Conservation (phyloP, 805 yeast species). For the Pichia rugopelliculosa region DNA sequence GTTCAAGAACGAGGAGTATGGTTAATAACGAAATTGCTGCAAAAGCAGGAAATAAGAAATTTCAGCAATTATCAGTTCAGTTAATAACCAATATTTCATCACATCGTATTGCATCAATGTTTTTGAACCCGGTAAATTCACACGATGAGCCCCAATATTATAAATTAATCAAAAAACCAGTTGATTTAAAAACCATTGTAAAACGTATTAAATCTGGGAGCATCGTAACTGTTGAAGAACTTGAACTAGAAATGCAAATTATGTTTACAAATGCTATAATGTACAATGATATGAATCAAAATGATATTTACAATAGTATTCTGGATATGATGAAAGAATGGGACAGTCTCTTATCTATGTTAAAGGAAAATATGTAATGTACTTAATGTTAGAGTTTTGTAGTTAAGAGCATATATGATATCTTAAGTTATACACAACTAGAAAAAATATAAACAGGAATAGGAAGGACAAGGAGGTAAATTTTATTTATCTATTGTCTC, state of each 20-base stretch:
- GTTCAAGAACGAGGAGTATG: constrained; percentile 2
- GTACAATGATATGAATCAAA: constrained; percentile 58
- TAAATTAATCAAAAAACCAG: constrained; percentile 53
- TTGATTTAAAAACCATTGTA: constrained; percentile 59
- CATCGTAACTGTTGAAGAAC: constrained; percentile 40
- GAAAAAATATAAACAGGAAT: not conserved
- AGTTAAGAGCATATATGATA: not conserved
- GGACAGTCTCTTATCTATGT: constrained; percentile 46
- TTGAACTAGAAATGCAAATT: constrained; percentile 61
- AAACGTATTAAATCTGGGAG: constrained; percentile 51
- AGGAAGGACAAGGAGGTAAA: not conserved
- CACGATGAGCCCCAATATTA: constrained; percentile 66
- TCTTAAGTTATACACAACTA: not conserved
- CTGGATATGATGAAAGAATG: constrained; percentile 66
- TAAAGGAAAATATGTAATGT: constrained; percentile 36
- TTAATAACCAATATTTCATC: constrained; percentile 59
- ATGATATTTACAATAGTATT: constrained; percentile 56
- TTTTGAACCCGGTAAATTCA: constrained; percentile 59
- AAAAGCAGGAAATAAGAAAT: constrained; percentile 33
- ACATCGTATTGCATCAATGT: constrained; percentile 67
- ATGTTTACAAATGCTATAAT: constrained; percentile 83
- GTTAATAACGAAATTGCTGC: not conserved
- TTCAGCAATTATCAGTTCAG: constrained; percentile 55
- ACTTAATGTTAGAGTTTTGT: too few relatives aligned
- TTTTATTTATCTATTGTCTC: constrained; percentile 6